phyloP scores from a whole-genome alignment of 2,329 filamentous ascomycete species.

The Mariannaea elegans region DNA sequence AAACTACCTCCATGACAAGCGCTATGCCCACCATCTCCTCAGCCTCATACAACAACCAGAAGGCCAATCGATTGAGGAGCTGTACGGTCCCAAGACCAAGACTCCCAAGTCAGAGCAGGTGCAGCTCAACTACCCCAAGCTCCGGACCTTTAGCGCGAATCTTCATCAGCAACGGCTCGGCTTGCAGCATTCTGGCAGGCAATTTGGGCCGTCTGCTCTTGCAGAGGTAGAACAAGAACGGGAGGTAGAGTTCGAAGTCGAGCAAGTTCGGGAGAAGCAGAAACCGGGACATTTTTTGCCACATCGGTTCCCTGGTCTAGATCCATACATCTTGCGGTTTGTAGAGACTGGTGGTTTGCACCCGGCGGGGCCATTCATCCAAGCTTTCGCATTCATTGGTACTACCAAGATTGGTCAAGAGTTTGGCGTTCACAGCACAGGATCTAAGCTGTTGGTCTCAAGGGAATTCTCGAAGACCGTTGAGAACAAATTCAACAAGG shows the following conservation, averaged over 20 bases:
- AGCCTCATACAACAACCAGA: conserved; percentile 55
- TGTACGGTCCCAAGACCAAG: conserved; percentile 57
- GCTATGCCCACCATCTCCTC: conserved; percentile 42
- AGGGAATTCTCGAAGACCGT: conserved; percentile 25
- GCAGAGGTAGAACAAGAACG: conserved; percentile 69
- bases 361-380: conserved; percentile 41
- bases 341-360: not conserved
- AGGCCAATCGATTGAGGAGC: conserved; percentile 62
- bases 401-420: conserved; percentile 48
- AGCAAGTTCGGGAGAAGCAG: conserved; percentile 64
- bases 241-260: conserved; percentile 67
- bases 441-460: conserved; percentile 44
- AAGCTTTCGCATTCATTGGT: conserved; percentile 43
- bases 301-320: conserved; percentile 55
- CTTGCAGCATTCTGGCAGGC: not conserved
- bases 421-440: conserved; percentile 38
- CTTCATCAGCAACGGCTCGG: not conserved
- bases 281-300: conserved; percentile 52
- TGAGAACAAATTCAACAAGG: not conserved
- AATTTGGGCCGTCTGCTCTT: conserved; percentile 60
- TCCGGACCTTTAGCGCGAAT: not conserved
- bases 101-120: conserved; percentile 2
- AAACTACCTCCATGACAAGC: conserved; percentile 50
- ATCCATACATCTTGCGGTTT: conserved; percentile 52
- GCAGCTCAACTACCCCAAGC: not conserved